These are phyloP conservation scores for Fonsecaea pugnacius DNA, from an alignment of 2,329 filamentous ascomycete genomes.

Conservation along the genomic window DNA sequence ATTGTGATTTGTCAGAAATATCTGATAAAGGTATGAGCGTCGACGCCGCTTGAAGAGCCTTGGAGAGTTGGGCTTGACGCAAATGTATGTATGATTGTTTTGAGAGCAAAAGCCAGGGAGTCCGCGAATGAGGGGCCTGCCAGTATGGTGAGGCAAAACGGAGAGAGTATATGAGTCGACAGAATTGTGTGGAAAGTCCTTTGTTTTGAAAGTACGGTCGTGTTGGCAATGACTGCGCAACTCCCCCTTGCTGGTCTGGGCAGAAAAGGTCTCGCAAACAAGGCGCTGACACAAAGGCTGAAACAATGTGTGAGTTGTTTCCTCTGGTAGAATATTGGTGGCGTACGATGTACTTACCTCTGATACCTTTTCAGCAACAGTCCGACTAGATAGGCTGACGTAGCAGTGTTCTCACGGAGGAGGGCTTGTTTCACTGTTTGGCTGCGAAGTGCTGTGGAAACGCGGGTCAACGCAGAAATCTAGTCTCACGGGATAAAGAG, in stretches of 20 bases:
- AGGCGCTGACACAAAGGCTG: not conserved
- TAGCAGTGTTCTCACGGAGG: not conserved
- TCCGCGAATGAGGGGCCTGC: not conserved
- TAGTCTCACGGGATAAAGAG: not conserved
- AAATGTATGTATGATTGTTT: not conserved
- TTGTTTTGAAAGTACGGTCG: not conserved
- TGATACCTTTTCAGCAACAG: not conserved
- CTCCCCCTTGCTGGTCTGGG: not conserved
- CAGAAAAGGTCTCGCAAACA: not conserved
- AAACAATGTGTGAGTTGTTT: not conserved
- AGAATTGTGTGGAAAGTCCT: not conserved
- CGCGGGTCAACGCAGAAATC: not conserved
- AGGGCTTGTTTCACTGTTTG: not conserved
- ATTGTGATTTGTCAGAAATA: not conserved
- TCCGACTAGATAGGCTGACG: not conserved
- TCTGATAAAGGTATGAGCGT: not conserved
- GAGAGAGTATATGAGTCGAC: not conserved
- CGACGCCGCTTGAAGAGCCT: not conserved
- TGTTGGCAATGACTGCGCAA: not conserved
- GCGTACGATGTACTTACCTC: not conserved
- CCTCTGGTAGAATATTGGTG: not conserved
- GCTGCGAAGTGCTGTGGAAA: not conserved
- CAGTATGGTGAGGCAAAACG: not conserved
- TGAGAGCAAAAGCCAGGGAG: not conserved
- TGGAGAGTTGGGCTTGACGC: not conserved